Conservation (phyloP, 164 flowering plant species). For the Magnolia kwangsiensis region DNA sequence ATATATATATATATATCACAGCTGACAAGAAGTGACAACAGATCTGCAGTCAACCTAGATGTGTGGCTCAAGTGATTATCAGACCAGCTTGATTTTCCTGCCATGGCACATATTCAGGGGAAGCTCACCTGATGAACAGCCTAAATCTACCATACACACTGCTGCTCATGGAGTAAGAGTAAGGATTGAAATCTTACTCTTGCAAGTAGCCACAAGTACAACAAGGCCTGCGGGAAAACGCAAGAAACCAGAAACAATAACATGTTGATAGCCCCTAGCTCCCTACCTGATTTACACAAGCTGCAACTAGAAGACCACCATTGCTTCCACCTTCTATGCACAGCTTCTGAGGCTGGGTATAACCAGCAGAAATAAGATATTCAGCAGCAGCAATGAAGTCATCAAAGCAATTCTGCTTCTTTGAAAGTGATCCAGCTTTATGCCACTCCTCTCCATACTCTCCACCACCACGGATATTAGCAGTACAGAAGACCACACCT, state of each 20-base stretch:
- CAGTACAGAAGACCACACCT: conserved; percentile 76
- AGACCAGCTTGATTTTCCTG: neutral
- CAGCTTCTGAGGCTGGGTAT: conserved; percentile 73
- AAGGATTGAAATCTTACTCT: too few species aligned
- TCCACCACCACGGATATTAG: conserved; percentile 99
- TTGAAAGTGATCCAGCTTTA: conserved; percentile 84
- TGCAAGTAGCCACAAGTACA: neutral
- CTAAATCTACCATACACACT: neutral
- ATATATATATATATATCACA: too few species aligned
- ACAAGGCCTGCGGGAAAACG: neutral
- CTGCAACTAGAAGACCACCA: conserved; percentile 94
- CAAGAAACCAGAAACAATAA: neutral
- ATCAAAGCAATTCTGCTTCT: conserved; percentile 96
- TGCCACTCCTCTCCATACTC: conserved; percentile 99
- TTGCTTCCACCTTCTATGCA: conserved; percentile 99
- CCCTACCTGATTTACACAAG: conserved; percentile 88
- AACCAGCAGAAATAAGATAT: conserved; percentile 82
- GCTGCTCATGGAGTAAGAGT: too few species aligned
- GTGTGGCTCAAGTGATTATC: too few species aligned
- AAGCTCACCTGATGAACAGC: neutral
- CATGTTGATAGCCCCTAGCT: neutral
- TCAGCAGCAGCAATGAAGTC: conserved; percentile 91
- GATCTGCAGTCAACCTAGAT: too few species aligned
- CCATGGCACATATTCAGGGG: neutral
- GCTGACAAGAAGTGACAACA: too few species aligned